Base-by-base conservation (phyloP, 2,329 filamentous ascomycete species). In the Mollisia scopiformis region DNA sequence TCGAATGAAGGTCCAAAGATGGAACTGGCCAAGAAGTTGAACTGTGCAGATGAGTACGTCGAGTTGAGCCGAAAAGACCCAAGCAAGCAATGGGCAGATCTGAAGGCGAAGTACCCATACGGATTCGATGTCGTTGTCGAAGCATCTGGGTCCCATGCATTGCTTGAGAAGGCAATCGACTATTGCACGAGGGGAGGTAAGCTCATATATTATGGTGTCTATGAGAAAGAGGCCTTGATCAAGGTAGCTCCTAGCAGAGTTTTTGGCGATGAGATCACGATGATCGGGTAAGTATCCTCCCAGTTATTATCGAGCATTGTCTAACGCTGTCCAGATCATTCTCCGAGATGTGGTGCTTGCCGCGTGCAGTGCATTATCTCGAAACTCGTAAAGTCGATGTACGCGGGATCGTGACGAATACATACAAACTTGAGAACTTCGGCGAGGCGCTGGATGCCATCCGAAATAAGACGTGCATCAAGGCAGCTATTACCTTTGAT, bases 331-430 rank as follows among this genome's bases (percentile, higher is more conserved):
- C n/a, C n/a, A 65, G 63, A 31, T 65, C 63, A 13, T 65, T 65
- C 47, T 63, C 63, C 4, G 63, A 63, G 25, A 65, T 65, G 61
- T 65, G 61, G 63, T 65, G 63, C 30, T 51, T 65, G 54, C 57
- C 62, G 28, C 50, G 63, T 25, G 61, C 60, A 19, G 63, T 63
- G 6, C 60, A 65, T 28, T 65, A 65, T 25, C 31, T 65, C 1
- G 63, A 65, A n/a, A 58, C 59, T 6, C n/a, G 60, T 27, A 65
- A 65, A 37, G 61, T 65, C 16, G 61, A 65, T 39, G 61, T 63
- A 4, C 33, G 57, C 1, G 63, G 61, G 13, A 65, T 65, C 43
- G 63, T 65, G 3, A 63, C 60, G 2, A 43, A 65, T 28, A 63
- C 61, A 16, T 65, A 55, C 39, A 59, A 59, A 31, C 35, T 63